Evolutionary conservation across 1,284 basidiomycete species (phyloP).

Genomic region (Exobasidium rhododendri): DNA sequence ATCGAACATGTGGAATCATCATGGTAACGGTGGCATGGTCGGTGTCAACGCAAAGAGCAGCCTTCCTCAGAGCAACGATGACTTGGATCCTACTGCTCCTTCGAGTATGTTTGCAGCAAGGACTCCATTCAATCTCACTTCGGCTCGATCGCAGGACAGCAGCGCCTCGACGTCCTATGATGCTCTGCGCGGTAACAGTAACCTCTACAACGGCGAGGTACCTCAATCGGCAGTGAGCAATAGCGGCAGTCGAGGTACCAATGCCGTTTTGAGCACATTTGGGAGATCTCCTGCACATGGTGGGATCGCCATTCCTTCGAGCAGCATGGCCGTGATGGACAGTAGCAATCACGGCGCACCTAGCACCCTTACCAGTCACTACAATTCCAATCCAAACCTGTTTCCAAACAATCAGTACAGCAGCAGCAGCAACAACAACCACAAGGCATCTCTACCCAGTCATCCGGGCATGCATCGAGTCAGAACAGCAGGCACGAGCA

Average conservation of each 20-base stretch:
- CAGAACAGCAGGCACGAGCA: background rate
- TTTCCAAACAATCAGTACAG: background rate
- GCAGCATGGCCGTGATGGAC: background rate
- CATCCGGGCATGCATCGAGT: constrained; percentile 28
- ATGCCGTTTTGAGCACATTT: background rate
- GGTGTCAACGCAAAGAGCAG: background rate
- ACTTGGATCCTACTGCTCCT: constrained; percentile 38
- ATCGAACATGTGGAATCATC: background rate
- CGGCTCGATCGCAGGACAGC: background rate
- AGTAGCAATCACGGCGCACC: background rate
- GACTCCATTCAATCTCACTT: background rate
- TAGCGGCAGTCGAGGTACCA: background rate
- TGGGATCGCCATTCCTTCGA: background rate
- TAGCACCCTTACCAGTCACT: background rate
- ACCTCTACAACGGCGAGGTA: too few species aligned
- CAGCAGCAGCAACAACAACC: constrained; percentile 4
- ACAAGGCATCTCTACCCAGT: background rate
- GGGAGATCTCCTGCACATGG: background rate
- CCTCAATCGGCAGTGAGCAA: background rate
- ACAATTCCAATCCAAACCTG: constrained; percentile 1
- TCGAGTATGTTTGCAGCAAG: constrained; percentile 34
- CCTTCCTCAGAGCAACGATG: constrained; percentile 15
- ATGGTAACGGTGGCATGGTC: background rate
- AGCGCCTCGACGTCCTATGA: constrained; percentile 1
- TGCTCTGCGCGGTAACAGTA: too few species aligned